Conservation (phyloP, 2,329 filamentous ascomycete genomes). For the Diaporthe capsici region DNA sequence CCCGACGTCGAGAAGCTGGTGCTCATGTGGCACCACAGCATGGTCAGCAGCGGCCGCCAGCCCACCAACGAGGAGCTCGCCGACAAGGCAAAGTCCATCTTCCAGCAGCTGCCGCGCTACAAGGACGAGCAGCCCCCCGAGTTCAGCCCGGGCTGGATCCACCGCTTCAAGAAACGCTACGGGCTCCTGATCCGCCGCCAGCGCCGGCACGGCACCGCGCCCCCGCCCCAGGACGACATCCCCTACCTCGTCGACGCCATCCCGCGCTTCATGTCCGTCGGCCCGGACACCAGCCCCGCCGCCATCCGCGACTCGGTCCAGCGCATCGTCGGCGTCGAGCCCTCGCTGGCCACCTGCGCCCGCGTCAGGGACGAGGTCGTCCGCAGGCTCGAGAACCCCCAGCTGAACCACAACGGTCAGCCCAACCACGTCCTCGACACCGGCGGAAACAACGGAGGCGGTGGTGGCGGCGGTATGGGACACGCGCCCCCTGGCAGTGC, state of each 20-base stretch:
- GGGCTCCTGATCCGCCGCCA: constrained; percentile 70
- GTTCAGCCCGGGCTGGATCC: constrained; percentile 75
- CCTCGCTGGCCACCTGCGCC: constrained; percentile 67
- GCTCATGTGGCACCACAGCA: constrained; percentile 68
- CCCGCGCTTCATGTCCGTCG: constrained; percentile 71
- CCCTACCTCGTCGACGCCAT: constrained; percentile 73
- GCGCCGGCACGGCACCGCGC: constrained; percentile 64
- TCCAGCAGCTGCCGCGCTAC: constrained; percentile 70
- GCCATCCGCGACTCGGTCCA: constrained; percentile 71
- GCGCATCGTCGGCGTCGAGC: constrained; percentile 68
- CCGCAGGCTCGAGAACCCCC: constrained; percentile 55
- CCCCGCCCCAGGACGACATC: constrained; percentile 68
- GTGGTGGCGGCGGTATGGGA: constrained; percentile 5
- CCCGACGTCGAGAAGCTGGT: constrained; percentile 73
- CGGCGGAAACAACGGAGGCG: constrained; percentile 40
- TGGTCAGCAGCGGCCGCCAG: constrained; percentile 66
- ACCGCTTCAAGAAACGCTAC: constrained; percentile 75
- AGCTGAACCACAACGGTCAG: constrained; percentile 42
- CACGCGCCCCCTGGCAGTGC: constrained; percentile 38
- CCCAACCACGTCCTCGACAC: constrained; percentile 39
- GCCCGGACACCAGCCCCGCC: constrained; percentile 70
- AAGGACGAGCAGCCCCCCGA: constrained; percentile 72
- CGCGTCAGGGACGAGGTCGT: constrained; percentile 72
- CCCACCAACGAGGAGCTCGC: constrained; percentile 74
- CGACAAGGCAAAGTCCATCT: constrained; percentile 73